Evolutionary conservation across 306 rosid genomes (phyloP), one percentile per base, ranked within the genome.

Genomic region (Cucurbita ficifolia): DNA sequence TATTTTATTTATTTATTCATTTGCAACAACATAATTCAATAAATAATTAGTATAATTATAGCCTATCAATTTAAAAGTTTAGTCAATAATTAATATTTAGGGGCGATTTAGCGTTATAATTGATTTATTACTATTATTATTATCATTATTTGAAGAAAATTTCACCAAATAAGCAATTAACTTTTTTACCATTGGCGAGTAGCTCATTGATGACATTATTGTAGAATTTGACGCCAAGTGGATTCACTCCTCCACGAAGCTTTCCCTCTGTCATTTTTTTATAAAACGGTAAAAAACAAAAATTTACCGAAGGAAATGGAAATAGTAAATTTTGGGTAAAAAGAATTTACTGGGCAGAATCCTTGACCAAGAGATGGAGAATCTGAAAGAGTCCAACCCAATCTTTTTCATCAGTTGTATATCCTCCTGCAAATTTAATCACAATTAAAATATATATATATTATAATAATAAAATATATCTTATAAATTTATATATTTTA

Each of bases 331-430:
- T 11, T 6, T 46, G 14, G 51, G 51, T 4, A 19, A 17, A 29
- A 49, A 19, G 16, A 17, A 11, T 75, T 73, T 78, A 83, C 87
- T 83, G 0, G 87, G 84, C 1, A 81, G n/a, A n/a, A 83, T 12
- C 71, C 85, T 79, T 19, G 85, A 11, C 83, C 86, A 83, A 13
- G 83, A 73, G 53, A 83, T n/a, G 9, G 83, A 79, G 13, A 80
- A 80, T 74, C 83, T 83, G 57, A 83, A 83, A 12, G 83, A 83
- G 70, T 79, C 79, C 56, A 83, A 57, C 6, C 86, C 86, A 16
- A 83, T 18, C 35, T 45, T 62, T 64, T 79, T 83, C 72, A 83
- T 77, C 74, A 83, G 7, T 62, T 73, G 45, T 36, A 83, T 48
- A 14, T 83, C 83, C 16, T 76, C 83, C 81, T 83, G 79, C 5